Conservation (phyloP, 805 yeast species). For the Sungouiozyma intestinalis region DNA sequence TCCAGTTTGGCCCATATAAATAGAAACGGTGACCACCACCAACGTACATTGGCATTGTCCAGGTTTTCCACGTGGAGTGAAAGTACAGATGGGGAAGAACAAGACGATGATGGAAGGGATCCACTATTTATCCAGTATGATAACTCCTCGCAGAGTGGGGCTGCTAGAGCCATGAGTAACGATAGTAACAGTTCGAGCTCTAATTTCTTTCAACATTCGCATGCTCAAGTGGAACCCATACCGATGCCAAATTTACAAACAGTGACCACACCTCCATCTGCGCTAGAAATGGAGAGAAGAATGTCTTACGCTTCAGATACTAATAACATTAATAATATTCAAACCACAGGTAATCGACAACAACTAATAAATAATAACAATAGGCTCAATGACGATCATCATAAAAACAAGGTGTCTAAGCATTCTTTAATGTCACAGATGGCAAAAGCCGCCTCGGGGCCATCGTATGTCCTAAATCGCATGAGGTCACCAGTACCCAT, state of each 20-base stretch:
- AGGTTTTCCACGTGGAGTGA: constrained; percentile 7
- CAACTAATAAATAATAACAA: neutral
- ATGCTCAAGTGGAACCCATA: constrained; percentile 30
- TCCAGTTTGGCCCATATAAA: neutral
- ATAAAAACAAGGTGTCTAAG: neutral
- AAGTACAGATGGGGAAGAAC: constrained; percentile 4
- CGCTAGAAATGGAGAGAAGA: constrained; percentile 10
- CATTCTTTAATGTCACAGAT: neutral
- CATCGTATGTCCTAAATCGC: neutral
- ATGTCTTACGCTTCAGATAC: constrained; percentile 2
- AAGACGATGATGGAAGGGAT: constrained; percentile 1
- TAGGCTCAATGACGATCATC: neutral
- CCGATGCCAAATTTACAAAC: constrained; percentile 24
- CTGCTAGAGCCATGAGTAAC: neutral
- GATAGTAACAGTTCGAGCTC: constrained; percentile 9
- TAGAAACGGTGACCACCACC: neutral
- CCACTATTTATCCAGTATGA: constrained; percentile 2
- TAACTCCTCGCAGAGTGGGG: constrained; percentile 3
- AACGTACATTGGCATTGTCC: constrained; percentile 1
- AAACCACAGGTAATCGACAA: neutral
- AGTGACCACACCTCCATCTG: constrained; percentile 11
- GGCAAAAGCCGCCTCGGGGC: neutral
- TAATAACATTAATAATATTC: constrained; percentile 1
- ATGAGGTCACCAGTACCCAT: neutral
- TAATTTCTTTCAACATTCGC: constrained; percentile 19